Evolutionary conservation across 2,329 filamentous ascomycete species (phyloP).

Genomic region (Hypomyces rosellus): DNA sequence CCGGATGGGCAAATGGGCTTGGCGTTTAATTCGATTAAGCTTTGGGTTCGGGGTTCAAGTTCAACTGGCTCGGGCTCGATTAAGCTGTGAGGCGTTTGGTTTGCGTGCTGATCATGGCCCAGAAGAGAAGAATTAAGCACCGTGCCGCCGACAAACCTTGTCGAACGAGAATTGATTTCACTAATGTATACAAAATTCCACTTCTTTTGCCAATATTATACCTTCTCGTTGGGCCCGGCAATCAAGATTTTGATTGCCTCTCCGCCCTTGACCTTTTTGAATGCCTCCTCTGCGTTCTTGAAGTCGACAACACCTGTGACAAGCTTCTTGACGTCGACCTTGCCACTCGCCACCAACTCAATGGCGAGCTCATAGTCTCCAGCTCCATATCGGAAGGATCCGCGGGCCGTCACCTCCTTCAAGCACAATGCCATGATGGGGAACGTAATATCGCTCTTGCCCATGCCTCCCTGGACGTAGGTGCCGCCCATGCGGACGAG

Average conservation of each 20-base stretch:
- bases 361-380: conserved; percentile 85
- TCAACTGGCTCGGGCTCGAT: no score
- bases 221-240: conserved; percentile 52
- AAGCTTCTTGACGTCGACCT: conserved; percentile 75
- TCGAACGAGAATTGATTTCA: not conserved
- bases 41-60: no score
- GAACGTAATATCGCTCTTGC: conserved; percentile 78
- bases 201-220: conserved; percentile 1
- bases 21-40: no score
- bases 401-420: conserved; percentile 82
- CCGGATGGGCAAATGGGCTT: no score
- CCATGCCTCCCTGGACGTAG: conserved; percentile 88
- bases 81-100: no score
- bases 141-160: no score
- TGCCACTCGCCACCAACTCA: conserved; percentile 64
- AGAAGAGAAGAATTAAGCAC: no score
- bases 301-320: conserved; percentile 75
- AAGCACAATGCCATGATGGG: conserved; percentile 85
- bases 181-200: not conserved
- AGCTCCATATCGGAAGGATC: conserved; percentile 82
- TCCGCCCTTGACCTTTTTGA: conserved; percentile 77
- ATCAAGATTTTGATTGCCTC: conserved; percentile 69
- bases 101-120: no score
- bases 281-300: conserved; percentile 75
- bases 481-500: conserved; percentile 64